Evolutionary conservation across 345 rosid species (phyloP).

Genomic region (Eucalyptus coolabah): DNA sequence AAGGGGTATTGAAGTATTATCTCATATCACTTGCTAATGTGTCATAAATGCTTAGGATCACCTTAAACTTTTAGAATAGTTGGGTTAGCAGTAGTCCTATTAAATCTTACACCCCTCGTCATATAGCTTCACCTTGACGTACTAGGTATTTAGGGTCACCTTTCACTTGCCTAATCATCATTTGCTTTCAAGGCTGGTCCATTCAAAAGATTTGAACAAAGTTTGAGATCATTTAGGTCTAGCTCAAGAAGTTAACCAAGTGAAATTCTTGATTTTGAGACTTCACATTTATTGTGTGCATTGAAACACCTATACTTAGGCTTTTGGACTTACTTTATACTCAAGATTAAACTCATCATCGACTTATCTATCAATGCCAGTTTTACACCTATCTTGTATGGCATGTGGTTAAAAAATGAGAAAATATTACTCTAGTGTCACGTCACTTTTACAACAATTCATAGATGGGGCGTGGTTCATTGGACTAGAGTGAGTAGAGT

Average conservation of each 20-base stretch:
- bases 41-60: not conserved
- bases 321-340: not conserved
- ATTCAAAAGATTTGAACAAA: not conserved
- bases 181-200: not conserved
- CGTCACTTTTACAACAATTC: not conserved
- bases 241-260: not conserved
- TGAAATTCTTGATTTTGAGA: not conserved
- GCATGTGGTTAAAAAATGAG: not conserved
- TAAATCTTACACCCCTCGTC: not conserved
- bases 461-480: not conserved
- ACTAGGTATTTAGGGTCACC: not conserved
- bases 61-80: not conserved
- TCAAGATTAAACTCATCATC: not conserved
- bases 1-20: not conserved
- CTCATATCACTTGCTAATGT: not conserved
- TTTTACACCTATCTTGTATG: not conserved
- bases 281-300: not conserved
- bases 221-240: not conserved
- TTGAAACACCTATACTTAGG: not conserved
- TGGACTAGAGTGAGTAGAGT: too few relatives aligned
- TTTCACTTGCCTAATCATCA: not conserved
- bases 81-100: fast-evolving
- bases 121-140: not conserved
- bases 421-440: not conserved
- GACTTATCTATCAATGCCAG: not conserved